Evolutionary conservation across 2,329 filamentous ascomycete genomes (phyloP).

Genomic region (Hymenoscyphus salicellus): DNA sequence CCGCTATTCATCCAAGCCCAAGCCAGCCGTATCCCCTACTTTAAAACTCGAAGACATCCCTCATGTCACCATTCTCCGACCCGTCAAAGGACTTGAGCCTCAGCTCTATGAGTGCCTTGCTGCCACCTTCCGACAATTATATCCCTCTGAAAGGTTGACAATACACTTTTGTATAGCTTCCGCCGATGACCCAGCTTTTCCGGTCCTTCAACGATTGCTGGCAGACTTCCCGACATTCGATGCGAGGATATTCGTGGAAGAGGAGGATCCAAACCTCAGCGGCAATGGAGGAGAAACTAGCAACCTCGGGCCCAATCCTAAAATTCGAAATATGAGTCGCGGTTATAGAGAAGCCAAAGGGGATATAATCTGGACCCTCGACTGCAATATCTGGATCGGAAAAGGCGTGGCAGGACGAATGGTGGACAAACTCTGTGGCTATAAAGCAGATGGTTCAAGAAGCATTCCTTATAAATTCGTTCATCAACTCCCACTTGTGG

Average conservation of each 20-base stretch:
- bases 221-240: conserved; percentile 70
- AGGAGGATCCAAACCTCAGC: conserved; percentile 71
- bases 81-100: conserved; percentile 88
- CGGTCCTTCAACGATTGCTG: conserved; percentile 68
- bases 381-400: conserved; percentile 94
- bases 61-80: conserved; percentile 85
- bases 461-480: conserved; percentile 79
- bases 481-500: conserved; percentile 84
- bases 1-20: conserved; percentile 50
- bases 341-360: conserved; percentile 85
- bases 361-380: conserved; percentile 89
- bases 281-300: conserved; percentile 48
- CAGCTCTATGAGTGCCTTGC: conserved; percentile 89
- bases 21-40: conserved; percentile 49
- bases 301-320: conserved; percentile 89
- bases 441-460: conserved; percentile 47
- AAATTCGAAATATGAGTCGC: conserved; percentile 93
- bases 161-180: conserved; percentile 80
- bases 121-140: conserved; percentile 78
- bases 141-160: conserved; percentile 72
- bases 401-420: conserved; percentile 77
- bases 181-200: conserved; percentile 70
- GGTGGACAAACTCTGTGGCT: conserved; percentile 82
- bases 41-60: conserved; percentile 59
- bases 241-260: conserved; percentile 72